Evolutionary conservation across 495 filamentous ascomycete species (phyloP).

Genomic region (Lindgomyces ingoldianus): DNA sequence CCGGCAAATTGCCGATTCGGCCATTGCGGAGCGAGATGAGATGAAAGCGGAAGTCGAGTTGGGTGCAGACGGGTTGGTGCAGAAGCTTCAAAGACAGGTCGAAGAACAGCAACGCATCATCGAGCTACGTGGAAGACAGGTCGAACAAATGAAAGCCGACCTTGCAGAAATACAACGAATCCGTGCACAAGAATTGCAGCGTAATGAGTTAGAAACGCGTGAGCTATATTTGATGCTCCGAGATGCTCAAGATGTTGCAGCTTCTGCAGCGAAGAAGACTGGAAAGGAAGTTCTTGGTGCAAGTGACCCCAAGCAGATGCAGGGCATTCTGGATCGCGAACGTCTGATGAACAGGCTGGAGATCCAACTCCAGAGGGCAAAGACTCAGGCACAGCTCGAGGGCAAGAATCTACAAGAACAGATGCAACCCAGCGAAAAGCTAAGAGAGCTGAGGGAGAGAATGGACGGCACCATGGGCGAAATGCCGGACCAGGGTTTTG

Average conservation of each 20-base stretch:
- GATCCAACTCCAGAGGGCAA: conserved; percentile 91
- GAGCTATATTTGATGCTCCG: conserved; percentile 98
- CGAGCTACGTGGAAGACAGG: conserved; percentile 81
- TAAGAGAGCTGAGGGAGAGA: conserved; percentile 87
- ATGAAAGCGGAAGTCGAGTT: conserved; percentile 90
- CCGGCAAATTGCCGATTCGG: conserved; percentile 89
- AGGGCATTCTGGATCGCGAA: conserved; percentile 90
- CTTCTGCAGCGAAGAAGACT: conserved; percentile 59
- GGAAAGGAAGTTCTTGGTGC: conserved; percentile 56
- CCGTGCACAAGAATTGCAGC: conserved; percentile 87
- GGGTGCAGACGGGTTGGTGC: conserved; percentile 90
- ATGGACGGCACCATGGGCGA: conserved; percentile 72
- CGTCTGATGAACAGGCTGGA: conserved; percentile 88
- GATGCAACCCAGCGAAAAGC: conserved; percentile 80
- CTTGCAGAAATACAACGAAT: conserved; percentile 82
- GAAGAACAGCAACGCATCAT: conserved; percentile 91
- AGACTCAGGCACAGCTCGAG: conserved; percentile 97
- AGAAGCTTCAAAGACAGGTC: conserved; percentile 87
- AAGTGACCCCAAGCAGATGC: conserved; percentile 70
- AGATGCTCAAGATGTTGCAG: conserved; percentile 94
- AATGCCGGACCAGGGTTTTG: conserved; percentile 44
- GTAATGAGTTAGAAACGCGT: conserved; percentile 92
- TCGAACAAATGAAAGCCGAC: conserved; percentile 83
- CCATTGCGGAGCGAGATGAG: conserved; percentile 94
- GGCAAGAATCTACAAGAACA: conserved; percentile 82